Percentiles rank a stretch among this genome's conserved stretches.
These are phyloP conservation scores for Erigeron canadensis DNA, from an alignment of 129 eudicot species.

Conservation along the genomic window DNA sequence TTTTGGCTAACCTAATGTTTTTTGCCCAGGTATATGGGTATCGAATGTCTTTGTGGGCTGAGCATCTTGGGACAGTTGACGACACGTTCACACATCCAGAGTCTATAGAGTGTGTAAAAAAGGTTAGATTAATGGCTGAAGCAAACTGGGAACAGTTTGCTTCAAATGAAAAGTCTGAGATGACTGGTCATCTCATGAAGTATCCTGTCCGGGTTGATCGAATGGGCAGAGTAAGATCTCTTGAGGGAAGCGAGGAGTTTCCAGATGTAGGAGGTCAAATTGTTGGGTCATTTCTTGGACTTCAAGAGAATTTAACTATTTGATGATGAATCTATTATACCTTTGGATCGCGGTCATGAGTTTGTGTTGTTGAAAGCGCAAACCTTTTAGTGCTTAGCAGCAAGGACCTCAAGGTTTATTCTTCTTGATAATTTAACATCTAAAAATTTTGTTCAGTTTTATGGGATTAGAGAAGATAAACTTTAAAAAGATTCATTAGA, in stretches of 20 bases:
- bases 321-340: conserved; percentile 20
- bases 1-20: not conserved
- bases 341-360: conserved; percentile 1
- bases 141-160: conserved; percentile 68
- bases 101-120: conserved; percentile 72
- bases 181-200: conserved; percentile 81
- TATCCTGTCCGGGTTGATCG: conserved; percentile 80
- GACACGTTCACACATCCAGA: conserved; percentile 67
- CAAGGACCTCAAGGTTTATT: too few species aligned
- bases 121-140: conserved; percentile 61
- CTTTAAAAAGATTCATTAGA: too few species aligned
- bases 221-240: conserved; percentile 63
- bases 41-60: conserved; percentile 95
- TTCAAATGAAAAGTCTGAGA: conserved; percentile 47
- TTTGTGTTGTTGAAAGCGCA: not conserved
- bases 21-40: conserved; percentile 66
- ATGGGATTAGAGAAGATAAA: too few species aligned
- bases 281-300: conserved; percentile 70
- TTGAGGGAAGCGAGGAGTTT: conserved; percentile 65
- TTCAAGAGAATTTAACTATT: conserved; percentile 85
- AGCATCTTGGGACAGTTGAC: conserved; percentile 74
- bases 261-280: conserved; percentile 88
- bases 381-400: not conserved
- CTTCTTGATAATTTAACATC: too few species aligned
- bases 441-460: too few species aligned